Percentiles rank a stretch among this genome's conserved stretches.
phyloP scores from a whole-genome alignment of 2,329 filamentous ascomycete genomes.

The Moelleriella libera region DNA sequence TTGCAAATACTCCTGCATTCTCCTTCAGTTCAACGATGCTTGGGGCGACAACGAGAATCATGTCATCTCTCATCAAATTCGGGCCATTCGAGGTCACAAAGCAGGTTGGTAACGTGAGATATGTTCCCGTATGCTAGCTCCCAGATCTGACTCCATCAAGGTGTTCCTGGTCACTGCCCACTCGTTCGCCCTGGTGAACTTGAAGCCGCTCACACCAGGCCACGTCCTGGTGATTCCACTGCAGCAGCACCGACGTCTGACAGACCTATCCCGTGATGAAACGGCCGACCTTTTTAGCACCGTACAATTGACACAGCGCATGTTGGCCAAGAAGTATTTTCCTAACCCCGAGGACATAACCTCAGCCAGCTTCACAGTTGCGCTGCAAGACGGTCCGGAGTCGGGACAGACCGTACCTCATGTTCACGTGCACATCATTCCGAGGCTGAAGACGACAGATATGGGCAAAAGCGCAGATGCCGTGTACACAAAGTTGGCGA shows the following conservation, averaged over 20 bases:
- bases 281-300: conserved; percentile 73
- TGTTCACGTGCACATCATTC: conserved; percentile 86
- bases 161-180: conserved; percentile 74
- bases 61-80: conserved; percentile 39
- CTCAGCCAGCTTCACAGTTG: conserved; percentile 72
- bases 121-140: background rate
- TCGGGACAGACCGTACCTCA: conserved; percentile 91
- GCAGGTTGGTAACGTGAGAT: conserved; percentile 35
- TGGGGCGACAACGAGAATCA: background rate
- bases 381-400: conserved; percentile 82
- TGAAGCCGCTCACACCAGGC: conserved; percentile 85
- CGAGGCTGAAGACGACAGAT: conserved; percentile 43
- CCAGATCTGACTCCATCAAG: conserved; percentile 26
- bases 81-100: conserved; percentile 63
- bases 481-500: conserved; percentile 73
- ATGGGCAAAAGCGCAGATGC: conserved; percentile 39
- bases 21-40: background rate
- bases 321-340: conserved; percentile 51
- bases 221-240: conserved; percentile 84
- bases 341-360: conserved; percentile 22
- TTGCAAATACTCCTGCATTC: background rate
- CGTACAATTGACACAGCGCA: conserved; percentile 67
- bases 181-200: conserved; percentile 83
- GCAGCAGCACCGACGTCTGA: conserved; percentile 53
- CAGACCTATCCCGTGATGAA: conserved; percentile 58